phyloP scores from a whole-genome alignment of 768 basidiomycete species.

The Amanita pallidorosea region DNA sequence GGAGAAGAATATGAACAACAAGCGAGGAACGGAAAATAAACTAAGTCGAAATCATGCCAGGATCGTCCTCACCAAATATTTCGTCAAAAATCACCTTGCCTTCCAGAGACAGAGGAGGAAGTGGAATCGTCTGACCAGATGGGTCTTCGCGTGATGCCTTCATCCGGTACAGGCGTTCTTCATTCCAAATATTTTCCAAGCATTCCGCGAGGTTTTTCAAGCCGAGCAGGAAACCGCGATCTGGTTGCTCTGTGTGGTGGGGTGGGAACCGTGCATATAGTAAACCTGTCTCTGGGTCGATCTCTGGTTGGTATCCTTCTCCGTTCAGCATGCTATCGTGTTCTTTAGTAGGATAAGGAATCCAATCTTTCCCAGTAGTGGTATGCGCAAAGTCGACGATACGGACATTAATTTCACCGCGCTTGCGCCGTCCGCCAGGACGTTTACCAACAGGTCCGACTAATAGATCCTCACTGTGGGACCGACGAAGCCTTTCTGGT shows the following conservation, averaged over 20 bases:
- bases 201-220: conserved; percentile 70
- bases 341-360: conserved; percentile 43
- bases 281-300: conserved; percentile 74
- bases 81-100: conserved; percentile 76
- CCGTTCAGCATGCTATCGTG: conserved; percentile 42
- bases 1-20: conserved; percentile 6
- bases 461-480: conserved; percentile 73
- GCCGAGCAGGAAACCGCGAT: conserved; percentile 91
- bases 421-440: conserved; percentile 53
- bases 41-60: conserved; percentile 54
- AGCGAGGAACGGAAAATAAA: conserved; percentile 3
- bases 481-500: conserved; percentile 48
- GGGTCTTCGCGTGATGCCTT: conserved; percentile 53
- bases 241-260: conserved; percentile 79
- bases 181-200: conserved; percentile 80
- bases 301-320: conserved; percentile 72
- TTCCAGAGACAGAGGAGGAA: conserved; percentile 55
- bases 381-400: conserved; percentile 99
- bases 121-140: conserved; percentile 30
- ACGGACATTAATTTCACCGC: conserved; percentile 91
- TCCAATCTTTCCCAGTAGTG: conserved; percentile 89
- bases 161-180: conserved; percentile 64
- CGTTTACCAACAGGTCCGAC: conserved; percentile 57
- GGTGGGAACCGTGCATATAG: conserved; percentile 93
- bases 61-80: conserved; percentile 63